A percentile compares a stretch with the other conserved stretches of the same genome.
Conservation (phyloP, 768 basidiomycete species). For the Mrakia gelida region DNA sequence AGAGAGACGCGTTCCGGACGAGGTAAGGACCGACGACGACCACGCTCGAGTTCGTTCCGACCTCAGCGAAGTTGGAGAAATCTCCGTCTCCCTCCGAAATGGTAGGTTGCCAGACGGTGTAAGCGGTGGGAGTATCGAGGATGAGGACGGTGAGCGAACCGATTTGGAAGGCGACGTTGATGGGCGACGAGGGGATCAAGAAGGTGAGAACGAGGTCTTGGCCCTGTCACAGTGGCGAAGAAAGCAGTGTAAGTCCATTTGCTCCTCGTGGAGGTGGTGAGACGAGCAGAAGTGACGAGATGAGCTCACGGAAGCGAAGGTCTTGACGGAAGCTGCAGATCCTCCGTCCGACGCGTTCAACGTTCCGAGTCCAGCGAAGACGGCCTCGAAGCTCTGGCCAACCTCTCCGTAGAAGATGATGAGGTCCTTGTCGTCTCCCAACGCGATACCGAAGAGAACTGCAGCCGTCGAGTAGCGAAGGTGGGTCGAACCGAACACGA, state of each 20-base stretch:
- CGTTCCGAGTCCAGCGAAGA: not conserved
- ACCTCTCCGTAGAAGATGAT: constrained; percentile 1
- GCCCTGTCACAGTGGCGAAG: not conserved
- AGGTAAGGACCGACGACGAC: constrained; percentile 61
- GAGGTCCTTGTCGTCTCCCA: not conserved
- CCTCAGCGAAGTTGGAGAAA: not conserved
- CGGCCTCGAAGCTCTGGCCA: constrained; percentile 5
- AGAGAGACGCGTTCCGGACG: constrained; percentile 54
- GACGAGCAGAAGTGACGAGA: not conserved
- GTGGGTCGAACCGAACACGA: not conserved
- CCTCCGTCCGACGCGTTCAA: not conserved
- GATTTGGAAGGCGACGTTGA: not conserved
- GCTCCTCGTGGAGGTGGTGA: not conserved
- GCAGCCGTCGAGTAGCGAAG: constrained; percentile 8
- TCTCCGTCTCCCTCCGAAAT: not conserved
- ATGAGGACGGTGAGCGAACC: constrained; percentile 8
- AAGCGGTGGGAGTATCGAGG: not conserved
- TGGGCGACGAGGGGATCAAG: not conserved
- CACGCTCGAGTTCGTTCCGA: constrained; percentile 63
- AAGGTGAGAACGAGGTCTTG: constrained; percentile 10
- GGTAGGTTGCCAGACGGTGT: constrained; percentile 11
- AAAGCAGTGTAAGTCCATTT: not conserved
- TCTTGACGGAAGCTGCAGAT: not conserved
- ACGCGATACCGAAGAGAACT: not conserved
- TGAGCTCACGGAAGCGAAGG: not conserved